Evolutionary conservation across 2,329 filamentous ascomycete genomes (phyloP).

Genomic region (Fusarium armeniacum): DNA sequence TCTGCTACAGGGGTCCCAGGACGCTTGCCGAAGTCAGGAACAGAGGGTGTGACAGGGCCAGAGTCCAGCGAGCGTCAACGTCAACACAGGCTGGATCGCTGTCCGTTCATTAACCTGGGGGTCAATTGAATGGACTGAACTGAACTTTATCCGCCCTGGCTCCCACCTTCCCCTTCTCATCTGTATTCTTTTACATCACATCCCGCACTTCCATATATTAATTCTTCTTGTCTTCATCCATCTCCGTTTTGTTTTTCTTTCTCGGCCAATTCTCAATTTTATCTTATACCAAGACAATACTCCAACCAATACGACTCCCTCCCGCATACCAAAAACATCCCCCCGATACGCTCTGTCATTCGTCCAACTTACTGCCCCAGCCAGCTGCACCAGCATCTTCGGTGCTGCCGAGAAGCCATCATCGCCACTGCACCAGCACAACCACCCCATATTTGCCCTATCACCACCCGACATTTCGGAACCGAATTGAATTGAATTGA

Average conservation of each 20-base stretch:
- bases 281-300: conserved; percentile 11
- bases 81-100: conserved; percentile 22
- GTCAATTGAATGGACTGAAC: conserved; percentile 14
- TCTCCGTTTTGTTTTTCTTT: conserved; percentile 11
- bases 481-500: conserved; percentile 1
- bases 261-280: conserved; percentile 6
- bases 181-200: conserved; percentile 35
- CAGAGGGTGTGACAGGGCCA: conserved; percentile 31
- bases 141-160: conserved; percentile 31
- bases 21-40: conserved; percentile 41
- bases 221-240: conserved; percentile 8
- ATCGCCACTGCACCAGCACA: conserved; percentile 40
- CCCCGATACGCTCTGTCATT: conserved; percentile 43
- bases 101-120: conserved; percentile 15
- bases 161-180: conserved; percentile 33
- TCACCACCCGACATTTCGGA: conserved; percentile 32
- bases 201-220: conserved; percentile 18
- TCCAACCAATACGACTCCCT: conserved; percentile 17
- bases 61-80: conserved; percentile 23
- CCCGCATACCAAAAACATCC: not conserved
- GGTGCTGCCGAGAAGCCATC: conserved; percentile 46
- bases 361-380: conserved; percentile 33
- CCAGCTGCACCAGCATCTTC: conserved; percentile 48
- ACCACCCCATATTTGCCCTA: conserved; percentile 43
- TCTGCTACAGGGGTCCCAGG: conserved; percentile 23